Evolutionary conservation across 2,329 filamentous ascomycete genomes (phyloP), one percentile per base, ranked within the genome.

Genomic region (Colletotrichum trifolii): DNA sequence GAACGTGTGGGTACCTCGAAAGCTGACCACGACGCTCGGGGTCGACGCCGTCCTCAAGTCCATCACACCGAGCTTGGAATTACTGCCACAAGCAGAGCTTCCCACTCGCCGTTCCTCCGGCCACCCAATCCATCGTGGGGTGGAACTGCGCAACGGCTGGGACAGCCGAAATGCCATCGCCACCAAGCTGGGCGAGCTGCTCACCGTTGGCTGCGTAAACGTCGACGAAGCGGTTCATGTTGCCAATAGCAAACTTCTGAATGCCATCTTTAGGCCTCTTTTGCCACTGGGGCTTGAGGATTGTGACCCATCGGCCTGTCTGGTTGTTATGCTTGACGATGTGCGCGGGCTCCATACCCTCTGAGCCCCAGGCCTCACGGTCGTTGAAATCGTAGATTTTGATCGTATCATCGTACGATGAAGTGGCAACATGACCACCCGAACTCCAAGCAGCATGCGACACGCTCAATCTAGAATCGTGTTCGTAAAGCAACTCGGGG

Each of bases 161-260:
- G 4, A 99, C 96, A 7, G 96, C 96, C 1, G 94, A 97, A 70
- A 99, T 97, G 1, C 91, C 92, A 1, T 97, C 93, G 0, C 94
- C 93, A 1, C 90, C 93, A 1, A 97, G 78, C 76, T 98, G 95
- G 0, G 92, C 95, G 4, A 99, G 80, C 75, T 98, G 95, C 72
- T 93, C 90, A 0, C 96, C 96, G 53, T 91, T 87, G 0, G 89
- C 85, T 1, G 91, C 91, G 75, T 91, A 99, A 0, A 99, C 86
- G 73, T 99, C 96, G 2, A 98, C 93, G 71, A 97, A 98, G 2
- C 96, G 88, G 74, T 97, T 97, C 96, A 98, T 98, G 71, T 98
- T 99, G 1, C 93, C 96, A 62, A 99, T 95, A 33, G 89, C 92
- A 71, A 99, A 94, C 67, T 95, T 93, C 68, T 97, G 90, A 6